Evolutionary conservation across 2,329 filamentous ascomycete species (phyloP), one percentile per base, ranked within the genome.

Genomic region (Pseudogymnoascus sp.): DNA sequence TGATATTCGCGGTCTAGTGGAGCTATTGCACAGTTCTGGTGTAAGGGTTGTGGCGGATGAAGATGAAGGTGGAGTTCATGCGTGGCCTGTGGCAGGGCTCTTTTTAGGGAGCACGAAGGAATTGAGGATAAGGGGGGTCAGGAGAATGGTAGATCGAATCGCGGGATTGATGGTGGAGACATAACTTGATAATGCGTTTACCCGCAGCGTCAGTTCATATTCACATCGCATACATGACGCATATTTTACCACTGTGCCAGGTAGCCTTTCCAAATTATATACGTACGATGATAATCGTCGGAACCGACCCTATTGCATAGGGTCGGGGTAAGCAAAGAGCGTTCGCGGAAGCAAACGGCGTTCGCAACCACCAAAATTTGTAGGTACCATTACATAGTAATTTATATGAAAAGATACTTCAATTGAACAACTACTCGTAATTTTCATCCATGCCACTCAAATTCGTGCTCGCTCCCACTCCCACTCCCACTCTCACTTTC

Each of bases 81-180:
- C 88, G 10, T 96, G 91, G 92, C 90, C 90, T 0, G 87, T 96
- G 19, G 89, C 88, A 8, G 79, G 79, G 66, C 71, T 86, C 16
- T 87, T 85, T 71, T 70, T 86, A 21, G 69, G 82, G 51, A 77
- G 75, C 57, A 78, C 78, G 25, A 71, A 73, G n/a, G 76, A 79
- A 36, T 76, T 80, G 70, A 80, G 85, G 63, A 73, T 83, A 63
- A 79, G 79, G 66, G 84, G 85, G 2, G 71, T 88, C 67, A 73
- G 71, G 63, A 68, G 68, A 61, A 74, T 83, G 64, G 79, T 78
- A 10, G 67, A 71, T 34, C 51, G 51, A 34, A 57, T 57, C n/a
- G 51, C 51, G 16, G 28, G 28, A 7, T 10, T 25, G 25, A 57
- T 57, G 51, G 10, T 34, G n/a, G 51, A 13, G n/a, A 7, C 16